Conservation (phyloP, 2,329 filamentous ascomycete species). For the Sclerotinia spermophila region DNA sequence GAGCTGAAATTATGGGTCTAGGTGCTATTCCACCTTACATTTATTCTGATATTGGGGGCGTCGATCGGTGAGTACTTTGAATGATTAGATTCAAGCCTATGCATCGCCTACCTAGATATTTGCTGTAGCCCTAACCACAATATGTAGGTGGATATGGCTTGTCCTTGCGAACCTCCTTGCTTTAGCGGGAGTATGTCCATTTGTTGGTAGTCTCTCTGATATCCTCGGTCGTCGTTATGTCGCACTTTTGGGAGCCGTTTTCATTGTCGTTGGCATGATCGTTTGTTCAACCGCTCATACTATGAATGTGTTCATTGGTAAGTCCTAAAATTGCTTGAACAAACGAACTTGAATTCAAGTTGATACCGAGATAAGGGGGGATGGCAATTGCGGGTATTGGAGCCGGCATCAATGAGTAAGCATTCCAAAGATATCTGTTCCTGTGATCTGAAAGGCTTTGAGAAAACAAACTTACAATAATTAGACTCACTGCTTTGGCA, state of each 20-base stretch:
- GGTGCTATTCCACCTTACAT: conserved; percentile 51
- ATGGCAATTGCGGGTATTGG: conserved; percentile 58
- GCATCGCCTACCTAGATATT: not conserved
- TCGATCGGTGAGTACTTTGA: conserved; percentile 31
- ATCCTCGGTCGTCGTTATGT: conserved; percentile 59
- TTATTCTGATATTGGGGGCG: conserved; percentile 55
- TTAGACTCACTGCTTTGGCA: conserved; percentile 61
- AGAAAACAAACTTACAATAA: conserved; percentile 39
- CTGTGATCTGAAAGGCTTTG: not conserved
- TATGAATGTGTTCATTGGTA: conserved; percentile 62
- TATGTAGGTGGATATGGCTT: conserved; percentile 35
- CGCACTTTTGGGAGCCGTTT: conserved; percentile 49
- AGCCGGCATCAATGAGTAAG: conserved; percentile 60
- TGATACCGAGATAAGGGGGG: conserved; percentile 39
- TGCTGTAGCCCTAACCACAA: not conserved
- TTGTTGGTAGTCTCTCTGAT: conserved; percentile 65
- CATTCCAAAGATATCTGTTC: not conserved
- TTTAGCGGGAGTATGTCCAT: conserved; percentile 54
- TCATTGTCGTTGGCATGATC: conserved; percentile 57
- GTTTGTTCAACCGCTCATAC: conserved; percentile 53
- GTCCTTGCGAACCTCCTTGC: conserved; percentile 51
- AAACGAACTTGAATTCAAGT: not conserved
- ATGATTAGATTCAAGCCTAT: not conserved
- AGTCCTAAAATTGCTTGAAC: conserved; percentile 14
- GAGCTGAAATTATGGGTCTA: conserved; percentile 23